Evolutionary conservation across 2,329 filamentous ascomycete species (phyloP).

Genomic region (Aphanocladium album): DNA sequence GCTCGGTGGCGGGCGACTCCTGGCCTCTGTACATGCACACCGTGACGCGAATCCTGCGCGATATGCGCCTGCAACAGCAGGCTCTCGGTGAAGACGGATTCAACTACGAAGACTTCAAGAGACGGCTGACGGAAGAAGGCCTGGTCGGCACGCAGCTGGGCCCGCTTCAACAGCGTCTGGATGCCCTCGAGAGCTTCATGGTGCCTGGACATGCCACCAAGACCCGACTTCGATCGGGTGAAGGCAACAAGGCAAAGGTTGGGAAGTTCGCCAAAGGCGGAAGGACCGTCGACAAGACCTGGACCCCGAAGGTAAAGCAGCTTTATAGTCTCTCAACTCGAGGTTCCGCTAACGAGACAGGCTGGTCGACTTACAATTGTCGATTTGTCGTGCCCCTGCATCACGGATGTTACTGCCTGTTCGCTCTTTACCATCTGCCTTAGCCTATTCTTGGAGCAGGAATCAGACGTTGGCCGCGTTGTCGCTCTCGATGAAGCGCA

Average conservation of each 20-base stretch:
- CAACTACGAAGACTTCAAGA: slow-evolving; percentile 45
- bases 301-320: slow-evolving; percentile 7
- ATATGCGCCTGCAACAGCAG: slow-evolving; percentile 47
- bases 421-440: slow-evolving; percentile 66
- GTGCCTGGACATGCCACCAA: slow-evolving; percentile 12
- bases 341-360: slow-evolving; percentile 14
- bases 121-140: slow-evolving; percentile 6
- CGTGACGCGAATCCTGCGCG: slow-evolving; percentile 49
- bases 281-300: neutral
- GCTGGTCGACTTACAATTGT: slow-evolving; percentile 57
- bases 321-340: neutral
- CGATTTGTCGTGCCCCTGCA: slow-evolving; percentile 65
- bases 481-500: slow-evolving; percentile 71
- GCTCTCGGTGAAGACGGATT: slow-evolving; percentile 30
- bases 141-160: slow-evolving; percentile 40
- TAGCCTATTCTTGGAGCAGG: slow-evolving; percentile 54
- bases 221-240: neutral
- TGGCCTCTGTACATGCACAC: slow-evolving; percentile 56
- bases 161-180: slow-evolving; percentile 55
- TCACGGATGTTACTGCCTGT: slow-evolving; percentile 60
- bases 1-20: slow-evolving; percentile 25
- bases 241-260: neutral
- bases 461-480: slow-evolving; percentile 45
- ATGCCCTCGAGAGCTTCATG: slow-evolving; percentile 61
- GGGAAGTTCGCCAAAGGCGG: neutral